Evolutionary conservation across 768 basidiomycete genomes (phyloP).

Genomic region (Lenzites betulinus): DNA sequence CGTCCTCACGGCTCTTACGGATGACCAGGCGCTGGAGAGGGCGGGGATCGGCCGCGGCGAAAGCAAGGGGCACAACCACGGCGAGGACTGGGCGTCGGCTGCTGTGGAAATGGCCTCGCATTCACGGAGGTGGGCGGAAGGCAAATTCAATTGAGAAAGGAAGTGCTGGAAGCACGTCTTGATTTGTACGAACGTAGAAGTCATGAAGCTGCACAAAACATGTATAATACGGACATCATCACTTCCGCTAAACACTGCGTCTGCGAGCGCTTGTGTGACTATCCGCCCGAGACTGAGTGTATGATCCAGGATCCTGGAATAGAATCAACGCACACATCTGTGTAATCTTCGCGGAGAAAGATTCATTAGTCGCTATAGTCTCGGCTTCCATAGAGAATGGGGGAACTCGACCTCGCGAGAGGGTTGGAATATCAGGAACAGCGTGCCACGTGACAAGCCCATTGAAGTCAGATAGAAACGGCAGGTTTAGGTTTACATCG

Average conservation of each 20-base stretch:
- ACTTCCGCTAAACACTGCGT: too few relatives aligned
- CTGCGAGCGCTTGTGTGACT: too few relatives aligned
- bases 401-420: too few relatives aligned
- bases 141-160: constrained; percentile 49
- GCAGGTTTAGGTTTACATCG: too few relatives aligned
- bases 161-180: constrained; percentile 5
- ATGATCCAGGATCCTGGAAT: too few relatives aligned
- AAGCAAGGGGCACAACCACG: constrained; percentile 91
- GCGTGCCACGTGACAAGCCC: neutral
- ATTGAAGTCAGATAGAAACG: too few relatives aligned
- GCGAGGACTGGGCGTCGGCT: constrained; percentile 96
- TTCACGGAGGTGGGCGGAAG: constrained; percentile 65
- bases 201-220: neutral
- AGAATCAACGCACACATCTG: too few relatives aligned
- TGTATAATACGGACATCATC: neutral
- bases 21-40: constrained; percentile 92
- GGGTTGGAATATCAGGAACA: too few relatives aligned
- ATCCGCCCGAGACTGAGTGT: too few relatives aligned
- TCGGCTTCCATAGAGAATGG: too few relatives aligned
- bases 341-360: too few relatives aligned
- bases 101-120: constrained; percentile 91
- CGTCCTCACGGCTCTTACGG: constrained; percentile 87
- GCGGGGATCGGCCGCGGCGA: constrained; percentile 80
- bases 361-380: too few relatives aligned
- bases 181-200: constrained; percentile 18